Evolutionary conservation across 148 eudicot species (phyloP).

Genomic region (Camellia lanceoleosa): DNA sequence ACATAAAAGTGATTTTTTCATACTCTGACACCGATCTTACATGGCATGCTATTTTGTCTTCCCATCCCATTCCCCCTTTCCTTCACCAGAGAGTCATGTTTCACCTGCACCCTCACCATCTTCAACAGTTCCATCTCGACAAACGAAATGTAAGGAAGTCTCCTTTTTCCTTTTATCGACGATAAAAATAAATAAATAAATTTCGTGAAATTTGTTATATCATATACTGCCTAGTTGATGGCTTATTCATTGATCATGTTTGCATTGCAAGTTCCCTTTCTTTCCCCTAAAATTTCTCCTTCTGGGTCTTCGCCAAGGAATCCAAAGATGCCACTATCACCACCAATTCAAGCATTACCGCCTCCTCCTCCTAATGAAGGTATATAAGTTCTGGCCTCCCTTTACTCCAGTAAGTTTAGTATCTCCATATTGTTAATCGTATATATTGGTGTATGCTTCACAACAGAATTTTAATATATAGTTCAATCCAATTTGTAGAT

Average conservation of each 20-base stretch:
- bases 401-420: background rate
- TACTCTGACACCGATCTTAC: background rate
- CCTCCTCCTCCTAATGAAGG: conserved; percentile 93
- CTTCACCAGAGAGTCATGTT: conserved; percentile 21
- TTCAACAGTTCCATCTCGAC: conserved; percentile 22
- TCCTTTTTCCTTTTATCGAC: background rate
- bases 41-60: conserved; percentile 13
- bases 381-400: conserved; percentile 19
- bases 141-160: conserved; percentile 24
- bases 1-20: background rate
- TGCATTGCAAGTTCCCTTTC: conserved; percentile 51
- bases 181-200: background rate
- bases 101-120: conserved; percentile 28
- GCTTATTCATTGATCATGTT: conserved; percentile 19
- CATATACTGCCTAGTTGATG: conserved; percentile 7
- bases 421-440: background rate
- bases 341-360: conserved; percentile 64
- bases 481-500: conserved; percentile 38
- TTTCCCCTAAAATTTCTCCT: conserved; percentile 59
- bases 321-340: conserved; percentile 39
- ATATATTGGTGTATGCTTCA: conserved; percentile 1
- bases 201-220: conserved; percentile 2
- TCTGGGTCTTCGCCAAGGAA: conserved; percentile 43
- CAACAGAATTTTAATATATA: conserved; percentile 9
- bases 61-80: conserved; percentile 13